Base-by-base conservation (phyloP, 768 basidiomycete genomes). In the Lactarius hengduanensis region DNA sequence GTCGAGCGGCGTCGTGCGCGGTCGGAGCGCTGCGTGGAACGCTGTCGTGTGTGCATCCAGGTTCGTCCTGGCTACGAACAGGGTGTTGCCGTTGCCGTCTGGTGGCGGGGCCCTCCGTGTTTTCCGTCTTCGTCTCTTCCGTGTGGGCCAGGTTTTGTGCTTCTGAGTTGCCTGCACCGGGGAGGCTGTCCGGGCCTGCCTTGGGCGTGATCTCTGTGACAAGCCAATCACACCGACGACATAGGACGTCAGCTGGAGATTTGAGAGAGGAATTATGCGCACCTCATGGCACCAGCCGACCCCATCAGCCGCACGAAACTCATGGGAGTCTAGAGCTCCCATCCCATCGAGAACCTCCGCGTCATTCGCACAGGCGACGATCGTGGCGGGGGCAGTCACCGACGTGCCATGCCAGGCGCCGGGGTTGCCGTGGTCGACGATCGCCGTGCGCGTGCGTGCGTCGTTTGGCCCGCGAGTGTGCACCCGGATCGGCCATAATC, bases 371-470 rank as follows among this genome's bases (percentile, higher is more conserved):
- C 26, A 26, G 26, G 26, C 26, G 26, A 26, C 26, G 26, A 26
- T 26, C 26, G 26, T 26, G 26, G 26, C 26, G 26, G 26, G 26
- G 26, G 26, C 26, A 26, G 26, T 26, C 26, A 26, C 26, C 26
- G 26, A 26, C 26, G 26, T 26, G 26, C 26, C 26, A 26, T 26
- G 26, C 26, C 95, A 97, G 30, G 86, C 84, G 4, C 80, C 78
- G 0, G 93, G 91, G 72, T 91, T 92, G 9, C 93, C 92, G 69
- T 91, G 89, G 72, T 98, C 94, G 57, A 95, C 87, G 1, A 95
- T 88, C 0, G 89, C 91, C 4, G 83, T 78, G 63, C 80, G 79
- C 73, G 78, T 2, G 80, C 81, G 15, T 72, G 78, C 69, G 60
- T 78, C 74, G 50, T 34, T 18, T 2, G 26, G 26, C 26, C 26